These are phyloP conservation scores for Penicillium silybi DNA, from an alignment of 495 filamentous ascomycete species.

Conservation along the genomic window DNA sequence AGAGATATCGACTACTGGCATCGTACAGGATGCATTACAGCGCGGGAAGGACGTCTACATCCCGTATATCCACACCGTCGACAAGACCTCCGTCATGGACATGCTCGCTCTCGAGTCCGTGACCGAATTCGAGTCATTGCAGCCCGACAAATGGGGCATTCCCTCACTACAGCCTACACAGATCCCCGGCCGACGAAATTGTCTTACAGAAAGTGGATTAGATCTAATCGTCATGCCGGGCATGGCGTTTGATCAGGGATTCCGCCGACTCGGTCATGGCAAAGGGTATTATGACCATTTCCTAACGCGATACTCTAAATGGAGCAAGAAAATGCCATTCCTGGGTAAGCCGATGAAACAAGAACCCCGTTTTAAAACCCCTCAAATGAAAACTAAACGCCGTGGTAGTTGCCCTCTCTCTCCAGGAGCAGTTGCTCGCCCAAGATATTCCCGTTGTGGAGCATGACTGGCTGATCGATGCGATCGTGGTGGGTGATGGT, in stretches of 20 bases:
- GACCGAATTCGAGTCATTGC: conserved; percentile 69
- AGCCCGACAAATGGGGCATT: conserved; percentile 87
- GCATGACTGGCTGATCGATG: conserved; percentile 65
- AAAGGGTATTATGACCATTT: conserved; percentile 98
- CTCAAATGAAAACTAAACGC: conserved; percentile 20
- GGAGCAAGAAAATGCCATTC: conserved; percentile 56
- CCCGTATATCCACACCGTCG: conserved; percentile 73
- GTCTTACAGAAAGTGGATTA: conserved; percentile 61
- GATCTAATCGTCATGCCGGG: conserved; percentile 92
- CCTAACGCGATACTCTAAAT: conserved; percentile 63
- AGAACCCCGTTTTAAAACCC: conserved; percentile 8
- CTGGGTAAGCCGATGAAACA: conserved; percentile 46
- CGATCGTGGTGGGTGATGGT: conserved; percentile 59
- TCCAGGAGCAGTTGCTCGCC: conserved; percentile 80
- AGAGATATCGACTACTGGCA: conserved; percentile 75
- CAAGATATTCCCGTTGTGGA: conserved; percentile 62
- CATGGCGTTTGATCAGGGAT: conserved; percentile 78
- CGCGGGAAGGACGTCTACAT: conserved; percentile 84
- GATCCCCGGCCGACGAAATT: conserved; percentile 59
- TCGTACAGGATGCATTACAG: conserved; percentile 75
- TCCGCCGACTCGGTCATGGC: conserved; percentile 84
- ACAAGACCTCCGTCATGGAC: conserved; percentile 71
- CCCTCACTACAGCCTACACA: conserved; percentile 66
- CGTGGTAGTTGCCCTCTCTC: conserved; percentile 71
- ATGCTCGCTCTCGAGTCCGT: conserved; percentile 77